A percentile compares a stretch with the other conserved stretches of the same genome.
These are phyloP conservation scores for Tilletia horrida DNA, from an alignment of 1,284 basidiomycete genomes.

Conservation along the genomic window DNA sequence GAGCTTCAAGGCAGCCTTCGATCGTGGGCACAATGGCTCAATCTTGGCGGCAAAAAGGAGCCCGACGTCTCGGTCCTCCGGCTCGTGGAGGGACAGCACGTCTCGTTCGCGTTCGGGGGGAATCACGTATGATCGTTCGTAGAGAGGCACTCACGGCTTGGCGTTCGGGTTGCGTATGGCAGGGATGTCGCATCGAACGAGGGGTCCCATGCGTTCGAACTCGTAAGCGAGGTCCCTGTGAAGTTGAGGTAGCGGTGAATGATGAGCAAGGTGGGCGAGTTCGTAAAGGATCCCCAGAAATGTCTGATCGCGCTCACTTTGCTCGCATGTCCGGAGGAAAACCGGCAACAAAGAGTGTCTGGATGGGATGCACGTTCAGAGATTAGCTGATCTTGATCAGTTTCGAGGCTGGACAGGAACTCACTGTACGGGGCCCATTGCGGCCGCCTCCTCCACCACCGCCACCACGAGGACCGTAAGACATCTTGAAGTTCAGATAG, in stretches of 20 bases:
- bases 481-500: neutral
- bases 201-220: slow-evolving; percentile 42
- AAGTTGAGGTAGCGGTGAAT: neutral
- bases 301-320: slow-evolving; percentile 14
- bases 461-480: slow-evolving; percentile 12
- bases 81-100: no score
- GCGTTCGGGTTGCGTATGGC: slow-evolving; percentile 37
- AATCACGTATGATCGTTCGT: neutral
- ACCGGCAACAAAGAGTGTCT: slow-evolving; percentile 38
- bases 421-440: neutral
- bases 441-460: neutral
- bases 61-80: no score
- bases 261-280: neutral
- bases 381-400: no score
- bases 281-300: neutral
- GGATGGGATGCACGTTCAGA: neutral
- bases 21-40: no score
- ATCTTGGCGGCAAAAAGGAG: neutral
- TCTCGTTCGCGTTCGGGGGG: neutral
- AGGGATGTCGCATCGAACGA: slow-evolving; percentile 50
- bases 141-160: slow-evolving; percentile 25
- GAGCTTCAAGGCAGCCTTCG: no score
- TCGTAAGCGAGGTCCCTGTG: slow-evolving; percentile 44
- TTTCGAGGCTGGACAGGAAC: neutral
- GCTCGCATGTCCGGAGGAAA: slow-evolving; percentile 46